Evolutionary conservation across 2,329 filamentous ascomycete genomes (phyloP), one percentile per base, ranked within the genome.

Genomic region (Coniella vitis): DNA sequence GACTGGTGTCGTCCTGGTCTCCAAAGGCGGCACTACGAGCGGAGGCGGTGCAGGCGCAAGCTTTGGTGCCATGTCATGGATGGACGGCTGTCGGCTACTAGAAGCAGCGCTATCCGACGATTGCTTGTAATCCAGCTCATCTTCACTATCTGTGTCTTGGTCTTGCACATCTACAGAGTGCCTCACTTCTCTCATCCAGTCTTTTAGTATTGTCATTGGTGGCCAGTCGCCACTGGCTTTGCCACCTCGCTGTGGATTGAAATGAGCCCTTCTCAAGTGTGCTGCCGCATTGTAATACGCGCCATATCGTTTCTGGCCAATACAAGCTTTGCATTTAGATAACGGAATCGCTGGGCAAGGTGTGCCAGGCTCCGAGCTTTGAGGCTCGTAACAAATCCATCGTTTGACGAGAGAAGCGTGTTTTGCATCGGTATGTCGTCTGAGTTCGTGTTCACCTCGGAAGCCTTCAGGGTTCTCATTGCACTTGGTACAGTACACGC

Each of bases 401-500:
- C 74, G 66, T 59, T 75, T 76, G 22, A 78, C 74, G 32, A 76
- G 59, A 9, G 74, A 69, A 3, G 76, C 74, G 55, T 80, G 76
- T 52, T 78, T 78, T 4, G 76, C 75, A 52, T 79, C 75, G 16
- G 69, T 72, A 63, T 90, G 86, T 49, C 86, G 76, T 48, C 84
- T 75, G 42, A 90, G 73, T 64, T 96, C 90, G 64, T 95, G 90
- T 48, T 94, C 89, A 50, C 90, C 90, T 39, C 90, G 84, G 64
- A 95, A 96, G 4, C 90, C 90, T 53, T 90, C 84, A 3, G 86
- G 86, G 53, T 91, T 83, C 59, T 89, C 86, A 56, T 84, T 82
- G 69, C 90, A 96, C 57, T 85, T 79, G 16, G 74, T 71, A 65
- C 90, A 96, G 61, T 81, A 83, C 43, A 90, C 84, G 56, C 88